These are phyloP conservation scores for Mucor racemosus DNA, from an alignment of 371 early-diverging fungal species.

Conservation along the genomic window DNA sequence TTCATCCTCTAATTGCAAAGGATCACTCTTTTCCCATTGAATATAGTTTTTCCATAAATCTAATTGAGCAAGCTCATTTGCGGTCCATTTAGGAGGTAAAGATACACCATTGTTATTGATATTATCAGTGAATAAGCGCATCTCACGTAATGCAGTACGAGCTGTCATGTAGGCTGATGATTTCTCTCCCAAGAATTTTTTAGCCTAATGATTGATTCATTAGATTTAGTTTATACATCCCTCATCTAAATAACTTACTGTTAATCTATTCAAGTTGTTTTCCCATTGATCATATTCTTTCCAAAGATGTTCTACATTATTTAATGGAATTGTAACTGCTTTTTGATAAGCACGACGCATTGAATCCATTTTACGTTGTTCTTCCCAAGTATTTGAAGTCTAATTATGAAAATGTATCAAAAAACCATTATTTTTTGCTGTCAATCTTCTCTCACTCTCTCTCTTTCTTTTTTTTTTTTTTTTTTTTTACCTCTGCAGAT, in stretches of 20 bases:
- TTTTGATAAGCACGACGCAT: constrained; percentile 86
- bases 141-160: constrained; percentile 82
- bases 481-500: constrained; percentile 73
- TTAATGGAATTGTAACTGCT: constrained; percentile 85
- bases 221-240: neutral
- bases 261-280: constrained; percentile 81
- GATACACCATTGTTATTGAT: constrained; percentile 73
- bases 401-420: constrained; percentile 24
- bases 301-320: constrained; percentile 92
- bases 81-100: constrained; percentile 83
- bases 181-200: constrained; percentile 83
- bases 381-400: constrained; percentile 84
- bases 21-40: constrained; percentile 91
- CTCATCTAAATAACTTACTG: constrained; percentile 52
- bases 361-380: constrained; percentile 86
- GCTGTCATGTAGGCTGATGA: constrained; percentile 93
- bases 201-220: constrained; percentile 61
- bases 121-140: constrained; percentile 74
- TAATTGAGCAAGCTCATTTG: constrained; percentile 72
- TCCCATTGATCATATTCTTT: constrained; percentile 95
- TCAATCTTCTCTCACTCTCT: no score
- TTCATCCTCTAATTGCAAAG: constrained; percentile 77
- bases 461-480: neutral
- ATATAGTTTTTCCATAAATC: constrained; percentile 86
- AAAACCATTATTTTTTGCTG: no score